Evolutionary conservation across 2,329 filamentous ascomycete species (phyloP).

Genomic region (Diplodia sapinea): DNA sequence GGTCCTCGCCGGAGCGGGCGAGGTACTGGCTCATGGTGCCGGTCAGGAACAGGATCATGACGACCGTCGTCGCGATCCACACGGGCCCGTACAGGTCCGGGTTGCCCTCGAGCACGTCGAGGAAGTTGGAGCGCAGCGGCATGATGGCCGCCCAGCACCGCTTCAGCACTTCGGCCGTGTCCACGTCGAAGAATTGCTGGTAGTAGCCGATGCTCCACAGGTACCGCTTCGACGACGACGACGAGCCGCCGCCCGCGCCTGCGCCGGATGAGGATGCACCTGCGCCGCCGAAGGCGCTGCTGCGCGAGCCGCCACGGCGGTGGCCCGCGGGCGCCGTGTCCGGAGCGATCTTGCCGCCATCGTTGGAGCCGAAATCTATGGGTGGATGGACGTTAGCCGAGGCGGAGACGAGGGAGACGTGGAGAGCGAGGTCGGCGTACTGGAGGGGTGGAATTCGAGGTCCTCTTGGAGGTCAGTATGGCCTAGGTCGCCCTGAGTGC

Average conservation of each 20-base stretch:
- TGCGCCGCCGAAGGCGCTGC: constrained; percentile 22
- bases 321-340: constrained; percentile 41
- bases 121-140: constrained; percentile 85
- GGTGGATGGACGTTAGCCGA: neutral
- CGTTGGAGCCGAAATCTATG: constrained; percentile 70
- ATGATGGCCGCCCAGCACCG: constrained; percentile 89
- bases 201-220: constrained; percentile 95
- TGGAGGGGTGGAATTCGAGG: constrained; percentile 96
- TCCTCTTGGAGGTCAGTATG: constrained; percentile 98
- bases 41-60: constrained; percentile 92
- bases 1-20: constrained; percentile 66
- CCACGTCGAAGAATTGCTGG: constrained; percentile 97
- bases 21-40: constrained; percentile 95
- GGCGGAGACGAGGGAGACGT: constrained; percentile 4
- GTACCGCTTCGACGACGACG: constrained; percentile 70
- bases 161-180: constrained; percentile 85
- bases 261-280: constrained; percentile 33
- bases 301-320: constrained; percentile 11
- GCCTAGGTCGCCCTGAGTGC: constrained; percentile 85
- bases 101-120: constrained; percentile 96
- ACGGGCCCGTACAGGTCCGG: constrained; percentile 96
- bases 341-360: constrained; percentile 56
- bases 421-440: constrained; percentile 49
- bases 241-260: constrained; percentile 37
- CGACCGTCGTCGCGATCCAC: constrained; percentile 98